These are phyloP conservation scores for Pyricularia sp. DNA, from an alignment of 2,329 filamentous ascomycete genomes.

Conservation along the genomic window DNA sequence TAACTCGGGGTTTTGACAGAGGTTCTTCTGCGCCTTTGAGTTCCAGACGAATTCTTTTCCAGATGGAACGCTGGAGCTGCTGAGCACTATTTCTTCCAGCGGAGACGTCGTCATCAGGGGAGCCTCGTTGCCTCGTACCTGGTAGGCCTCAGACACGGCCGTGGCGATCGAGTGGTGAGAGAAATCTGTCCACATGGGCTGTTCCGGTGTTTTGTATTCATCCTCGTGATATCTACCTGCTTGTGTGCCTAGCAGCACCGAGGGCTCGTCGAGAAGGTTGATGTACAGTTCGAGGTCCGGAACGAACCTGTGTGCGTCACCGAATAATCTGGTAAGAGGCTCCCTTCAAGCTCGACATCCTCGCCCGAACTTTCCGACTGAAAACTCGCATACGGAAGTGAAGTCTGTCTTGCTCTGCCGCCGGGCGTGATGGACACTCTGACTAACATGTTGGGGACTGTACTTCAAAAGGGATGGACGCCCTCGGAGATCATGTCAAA, in stretches of 20 bases:
- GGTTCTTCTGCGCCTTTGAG: slow-evolving; percentile 14
- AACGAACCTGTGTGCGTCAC: neutral
- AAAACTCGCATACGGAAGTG: neutral
- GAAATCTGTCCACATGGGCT: neutral
- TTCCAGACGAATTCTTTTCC: too few species aligned
- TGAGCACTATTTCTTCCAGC: slow-evolving; percentile 23
- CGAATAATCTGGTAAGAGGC: neutral
- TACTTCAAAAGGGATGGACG: neutral
- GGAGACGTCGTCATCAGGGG: too few species aligned
- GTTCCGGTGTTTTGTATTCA: too few species aligned
- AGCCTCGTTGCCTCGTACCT: neutral
- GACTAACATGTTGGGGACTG: neutral
- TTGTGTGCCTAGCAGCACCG: neutral
- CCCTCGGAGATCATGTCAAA: neutral
- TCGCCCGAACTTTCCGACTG: neutral
- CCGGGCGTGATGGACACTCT: neutral
- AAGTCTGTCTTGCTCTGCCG: neutral
- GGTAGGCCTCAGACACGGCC: neutral
- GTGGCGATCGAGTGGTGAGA: neutral
- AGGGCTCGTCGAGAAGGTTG: neutral
- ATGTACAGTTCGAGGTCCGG: neutral
- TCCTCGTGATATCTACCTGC: too few species aligned
- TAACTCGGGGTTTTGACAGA: slow-evolving; percentile 37
- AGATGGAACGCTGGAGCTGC: slow-evolving; percentile 14
- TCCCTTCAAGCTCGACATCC: neutral